phyloP scores from a whole-genome alignment of 2,329 filamentous ascomycete species.

The Metarhizium robertsii region DNA sequence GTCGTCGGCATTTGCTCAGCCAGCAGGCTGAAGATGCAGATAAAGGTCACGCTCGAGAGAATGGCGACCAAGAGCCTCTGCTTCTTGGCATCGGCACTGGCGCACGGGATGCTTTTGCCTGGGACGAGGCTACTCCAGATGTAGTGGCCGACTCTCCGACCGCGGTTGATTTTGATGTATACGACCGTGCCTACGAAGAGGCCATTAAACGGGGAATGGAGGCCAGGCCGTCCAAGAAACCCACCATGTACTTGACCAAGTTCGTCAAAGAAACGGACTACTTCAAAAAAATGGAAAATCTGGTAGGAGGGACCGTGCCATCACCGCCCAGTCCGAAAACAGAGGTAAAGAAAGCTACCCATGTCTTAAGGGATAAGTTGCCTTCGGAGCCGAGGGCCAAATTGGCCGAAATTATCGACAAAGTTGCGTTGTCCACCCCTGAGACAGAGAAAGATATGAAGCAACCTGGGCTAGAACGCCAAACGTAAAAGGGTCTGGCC shows the following conservation, averaged over 20 bases:
- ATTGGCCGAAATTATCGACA: slow-evolving; percentile 1
- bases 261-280: slow-evolving; percentile 35
- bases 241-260: slow-evolving; percentile 39
- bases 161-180: slow-evolving; percentile 77
- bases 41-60: slow-evolving; percentile 43
- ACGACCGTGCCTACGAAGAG: slow-evolving; percentile 72
- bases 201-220: slow-evolving; percentile 69
- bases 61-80: slow-evolving; percentile 49
- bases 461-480: not conserved
- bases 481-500: not conserved
- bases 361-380: slow-evolving; percentile 1
- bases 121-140: slow-evolving; percentile 28
- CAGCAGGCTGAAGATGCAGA: slow-evolving; percentile 29
- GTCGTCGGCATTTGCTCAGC: slow-evolving; percentile 32
- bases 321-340: slow-evolving; percentile 8
- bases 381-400: not conserved
- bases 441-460: not conserved
- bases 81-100: slow-evolving; percentile 72
- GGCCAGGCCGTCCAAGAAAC: slow-evolving; percentile 28
- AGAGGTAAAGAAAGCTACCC: slow-evolving; percentile 8
- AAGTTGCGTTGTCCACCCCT: not conserved
- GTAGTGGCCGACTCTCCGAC: slow-evolving; percentile 77
- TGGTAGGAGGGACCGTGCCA: slow-evolving; percentile 22
- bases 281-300: slow-evolving; percentile 27
- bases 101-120: slow-evolving; percentile 35